Conservation (phyloP, 2,329 filamentous ascomycete genomes). For the Akanthomyces muscarius region DNA sequence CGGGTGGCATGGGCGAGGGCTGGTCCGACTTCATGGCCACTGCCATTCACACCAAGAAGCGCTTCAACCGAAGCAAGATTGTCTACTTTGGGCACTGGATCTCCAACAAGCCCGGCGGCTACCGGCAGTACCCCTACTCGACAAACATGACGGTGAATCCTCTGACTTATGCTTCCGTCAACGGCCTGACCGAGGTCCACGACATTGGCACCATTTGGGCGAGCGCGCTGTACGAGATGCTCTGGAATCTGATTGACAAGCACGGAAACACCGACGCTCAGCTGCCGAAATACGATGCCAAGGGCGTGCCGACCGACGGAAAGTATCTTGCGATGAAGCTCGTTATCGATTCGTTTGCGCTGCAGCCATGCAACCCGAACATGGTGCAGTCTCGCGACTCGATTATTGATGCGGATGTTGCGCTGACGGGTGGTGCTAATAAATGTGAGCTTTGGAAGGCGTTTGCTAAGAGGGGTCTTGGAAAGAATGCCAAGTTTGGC, state of each 20-base stretch:
- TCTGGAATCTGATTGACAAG: conserved; percentile 56
- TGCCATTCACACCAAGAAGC: conserved; percentile 43
- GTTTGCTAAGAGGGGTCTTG: conserved; percentile 56
- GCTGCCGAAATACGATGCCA: conserved; percentile 30
- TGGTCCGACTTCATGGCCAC: conserved; percentile 56
- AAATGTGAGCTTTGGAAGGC: conserved; percentile 49
- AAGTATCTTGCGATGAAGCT: conserved; percentile 50
- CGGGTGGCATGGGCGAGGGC: conserved; percentile 55
- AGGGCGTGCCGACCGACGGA: conserved; percentile 49
- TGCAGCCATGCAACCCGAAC: conserved; percentile 54
- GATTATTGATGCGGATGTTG: conserved; percentile 52
- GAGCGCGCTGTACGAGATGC: conserved; percentile 50
- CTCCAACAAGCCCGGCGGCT: conserved; percentile 39
- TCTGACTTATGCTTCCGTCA: conserved; percentile 43
- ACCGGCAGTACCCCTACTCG: conserved; percentile 49
- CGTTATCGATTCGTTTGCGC: conserved; percentile 47
- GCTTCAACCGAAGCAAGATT: conserved; percentile 42
- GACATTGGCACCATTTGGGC: conserved; percentile 50
- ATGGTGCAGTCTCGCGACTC: conserved; percentile 51
- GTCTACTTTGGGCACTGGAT: conserved; percentile 51
- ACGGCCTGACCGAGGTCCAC: conserved; percentile 39
- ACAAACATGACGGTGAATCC: conserved; percentile 48
- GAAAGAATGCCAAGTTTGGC: conserved; percentile 33
- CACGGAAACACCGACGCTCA: conserved; percentile 45
- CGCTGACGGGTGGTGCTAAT: conserved; percentile 49